Base-by-base conservation (phyloP, 768 basidiomycete genomes). In the Termitomyces sp. region DNA sequence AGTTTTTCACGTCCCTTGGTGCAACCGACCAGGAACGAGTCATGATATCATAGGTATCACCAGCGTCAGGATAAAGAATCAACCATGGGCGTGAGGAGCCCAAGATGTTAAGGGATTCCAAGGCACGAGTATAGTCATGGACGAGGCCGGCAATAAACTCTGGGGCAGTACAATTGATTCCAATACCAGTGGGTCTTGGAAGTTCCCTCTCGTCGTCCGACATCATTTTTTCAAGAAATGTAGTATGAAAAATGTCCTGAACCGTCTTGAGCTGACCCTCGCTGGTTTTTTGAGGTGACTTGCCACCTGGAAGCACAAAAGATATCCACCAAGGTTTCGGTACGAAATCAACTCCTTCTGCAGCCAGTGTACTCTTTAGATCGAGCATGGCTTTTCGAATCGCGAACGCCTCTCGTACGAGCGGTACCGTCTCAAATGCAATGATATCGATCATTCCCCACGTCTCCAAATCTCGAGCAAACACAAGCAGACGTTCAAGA, bases 351-450 rank as follows among this genome's bases (percentile, higher is more conserved):
- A 36, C 24, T 36, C 34, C 52, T 22, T 64, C 48, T 12, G 26
- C 64, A 15, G 28, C 52, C 18, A 64, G 46, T 20, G 65, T 62
- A 6, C 67, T 55, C 44, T 53, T 63, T 13, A 88, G 71, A 5
- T 51, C 47, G 2, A 63, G 65, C 63, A 94, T 79, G 3, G 89
- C 88, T 12, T 70, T 71, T 50, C 88, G 74, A 60, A 92, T 85
- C 15, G 87, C 88, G 22, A 67, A 68, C 4, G 88, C 75, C 68
- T 93, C 92, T 36, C 84, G 72, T 8, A 78, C 65, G 3, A 91
- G 73, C 0, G 91, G 88, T 4, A 92, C 72, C 0, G 90, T 92
- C 75, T 93, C 92, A 66, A 93, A 92, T 12, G 86, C 87, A 50
- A 92, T 62, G 58, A 76, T 80, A 55, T 88, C 84, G 54, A 92